A percentile compares a stretch with the other conserved stretches of the same genome.
phyloP scores from a whole-genome alignment of 805 yeast genomes.

The Komagataella pseudopastoris region DNA sequence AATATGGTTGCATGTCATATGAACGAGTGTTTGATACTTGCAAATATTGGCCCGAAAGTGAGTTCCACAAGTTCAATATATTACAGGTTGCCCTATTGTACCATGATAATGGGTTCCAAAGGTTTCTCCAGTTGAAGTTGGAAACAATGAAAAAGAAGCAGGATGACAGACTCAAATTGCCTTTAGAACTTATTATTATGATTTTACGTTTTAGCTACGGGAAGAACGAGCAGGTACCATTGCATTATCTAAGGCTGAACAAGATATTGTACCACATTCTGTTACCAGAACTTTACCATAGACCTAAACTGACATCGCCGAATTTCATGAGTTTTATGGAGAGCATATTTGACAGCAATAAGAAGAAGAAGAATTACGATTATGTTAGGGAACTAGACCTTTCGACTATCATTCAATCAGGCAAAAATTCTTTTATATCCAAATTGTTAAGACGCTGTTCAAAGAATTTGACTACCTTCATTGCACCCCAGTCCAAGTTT shows the following conservation, averaged over 20 bases:
- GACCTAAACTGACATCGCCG: constrained; percentile 48
- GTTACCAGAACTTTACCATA: constrained; percentile 49
- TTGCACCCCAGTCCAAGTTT: constrained; percentile 92
- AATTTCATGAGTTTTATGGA: constrained; percentile 70
- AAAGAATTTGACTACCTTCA: constrained; percentile 45
- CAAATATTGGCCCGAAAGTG: constrained; percentile 30
- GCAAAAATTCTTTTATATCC: constrained; percentile 84
- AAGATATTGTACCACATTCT: constrained; percentile 45
- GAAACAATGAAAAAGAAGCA: constrained; percentile 5
- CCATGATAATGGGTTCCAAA: background rate
- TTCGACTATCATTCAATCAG: constrained; percentile 73
- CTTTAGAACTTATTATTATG: constrained; percentile 33
- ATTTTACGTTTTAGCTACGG: constrained; percentile 15
- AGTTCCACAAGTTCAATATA: constrained; percentile 38
- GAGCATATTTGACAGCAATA: constrained; percentile 34
- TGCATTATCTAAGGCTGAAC: constrained; percentile 46
- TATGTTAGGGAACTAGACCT: constrained; percentile 58
- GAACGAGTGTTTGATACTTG: constrained; percentile 28
- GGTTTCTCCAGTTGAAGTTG: constrained; percentile 7
- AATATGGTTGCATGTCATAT: constrained; percentile 23
- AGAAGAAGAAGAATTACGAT: constrained; percentile 36
- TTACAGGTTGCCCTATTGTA: constrained; percentile 15
- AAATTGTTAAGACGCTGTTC: constrained; percentile 71
- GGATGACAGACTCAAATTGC: constrained; percentile 18
- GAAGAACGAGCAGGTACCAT: constrained; percentile 21